These are phyloP conservation scores for Populus davidiana DNA, from an alignment of 345 rosid species.

Conservation along the genomic window DNA sequence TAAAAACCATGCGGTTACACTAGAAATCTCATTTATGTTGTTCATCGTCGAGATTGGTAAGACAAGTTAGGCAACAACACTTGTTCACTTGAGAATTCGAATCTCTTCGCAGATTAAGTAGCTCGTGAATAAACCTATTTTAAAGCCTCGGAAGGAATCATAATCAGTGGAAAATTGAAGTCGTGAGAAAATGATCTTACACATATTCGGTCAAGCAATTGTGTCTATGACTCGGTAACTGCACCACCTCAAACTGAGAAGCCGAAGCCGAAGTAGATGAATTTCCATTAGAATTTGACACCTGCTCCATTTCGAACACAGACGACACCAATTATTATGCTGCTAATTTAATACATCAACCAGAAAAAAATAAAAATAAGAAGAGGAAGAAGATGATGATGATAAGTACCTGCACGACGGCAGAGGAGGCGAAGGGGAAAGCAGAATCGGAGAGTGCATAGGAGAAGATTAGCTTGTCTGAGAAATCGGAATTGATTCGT, in stretches of 20 bases:
- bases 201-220: slow-evolving; percentile 55
- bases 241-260: slow-evolving; percentile 56
- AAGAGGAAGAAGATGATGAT: neutral
- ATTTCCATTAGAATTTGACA: slow-evolving; percentile 42
- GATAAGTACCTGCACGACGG: slow-evolving; percentile 58
- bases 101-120: too few relatives aligned
- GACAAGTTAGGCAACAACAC: too few relatives aligned
- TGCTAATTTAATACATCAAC: too few relatives aligned
- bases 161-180: too few relatives aligned
- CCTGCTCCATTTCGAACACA: slow-evolving; percentile 30
- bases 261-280: slow-evolving; percentile 22
- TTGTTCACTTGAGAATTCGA: too few relatives aligned
- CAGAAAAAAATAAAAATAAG: neutral
- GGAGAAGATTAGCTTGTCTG: slow-evolving; percentile 52
- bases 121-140: too few relatives aligned
- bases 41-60: too few relatives aligned
- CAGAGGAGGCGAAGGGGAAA: slow-evolving; percentile 71
- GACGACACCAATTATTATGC: neutral
- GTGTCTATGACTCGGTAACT: slow-evolving; percentile 35
- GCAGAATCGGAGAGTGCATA: slow-evolving; percentile 66
- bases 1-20: too few relatives aligned
- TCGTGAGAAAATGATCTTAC: slow-evolving; percentile 35
- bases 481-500: slow-evolving; percentile 63
- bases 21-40: too few relatives aligned
- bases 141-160: too few relatives aligned